Percentiles rank a stretch among this genome's conserved stretches.
These are phyloP conservation scores for Saprolegnia diclina DNA, from an alignment of 352 stramenopile genomes.

Conservation along the genomic window DNA sequence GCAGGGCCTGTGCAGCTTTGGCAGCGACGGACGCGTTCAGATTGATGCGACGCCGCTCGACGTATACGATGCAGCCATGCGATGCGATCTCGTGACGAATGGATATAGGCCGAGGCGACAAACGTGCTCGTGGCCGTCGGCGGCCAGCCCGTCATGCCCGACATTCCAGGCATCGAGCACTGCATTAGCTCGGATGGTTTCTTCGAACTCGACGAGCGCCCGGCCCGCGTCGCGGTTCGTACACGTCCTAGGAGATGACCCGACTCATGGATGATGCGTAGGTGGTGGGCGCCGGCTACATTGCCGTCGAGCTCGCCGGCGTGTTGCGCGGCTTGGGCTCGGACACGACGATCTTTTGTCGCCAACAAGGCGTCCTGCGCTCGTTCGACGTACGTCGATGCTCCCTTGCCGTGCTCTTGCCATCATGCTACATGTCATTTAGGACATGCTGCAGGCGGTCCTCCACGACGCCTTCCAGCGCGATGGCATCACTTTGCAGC, in stretches of 20 bases:
- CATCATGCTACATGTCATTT: constrained; percentile 4
- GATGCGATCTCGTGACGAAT: not conserved
- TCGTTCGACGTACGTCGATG: constrained; percentile 71
- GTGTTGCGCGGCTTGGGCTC: constrained; percentile 91
- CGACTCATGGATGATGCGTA: not conserved
- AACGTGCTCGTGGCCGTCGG: constrained; percentile 64
- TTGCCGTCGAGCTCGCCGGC: constrained; percentile 95
- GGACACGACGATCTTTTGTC: constrained; percentile 88
- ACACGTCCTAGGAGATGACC: not conserved
- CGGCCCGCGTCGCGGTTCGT: constrained; percentile 83
- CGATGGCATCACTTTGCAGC: constrained; percentile 47
- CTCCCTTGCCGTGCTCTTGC: not conserved
- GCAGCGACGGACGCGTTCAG: not conserved
- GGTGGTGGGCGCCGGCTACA: constrained; percentile 97
- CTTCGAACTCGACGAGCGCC: constrained; percentile 92
- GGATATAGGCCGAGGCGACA: constrained; percentile 38
- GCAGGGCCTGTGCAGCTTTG: not conserved
- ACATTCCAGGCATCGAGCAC: constrained; percentile 82
- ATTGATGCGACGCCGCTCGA: constrained; percentile 1
- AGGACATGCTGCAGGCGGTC: constrained; percentile 45
- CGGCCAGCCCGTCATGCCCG: constrained; percentile 48
- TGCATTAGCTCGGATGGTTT: constrained; percentile 95
- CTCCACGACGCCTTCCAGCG: constrained; percentile 53
- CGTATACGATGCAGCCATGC: not conserved
- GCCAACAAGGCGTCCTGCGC: constrained; percentile 78